phyloP scores from a whole-genome alignment of 306 rosid genomes.

The Citrullus mucosospermus region DNA sequence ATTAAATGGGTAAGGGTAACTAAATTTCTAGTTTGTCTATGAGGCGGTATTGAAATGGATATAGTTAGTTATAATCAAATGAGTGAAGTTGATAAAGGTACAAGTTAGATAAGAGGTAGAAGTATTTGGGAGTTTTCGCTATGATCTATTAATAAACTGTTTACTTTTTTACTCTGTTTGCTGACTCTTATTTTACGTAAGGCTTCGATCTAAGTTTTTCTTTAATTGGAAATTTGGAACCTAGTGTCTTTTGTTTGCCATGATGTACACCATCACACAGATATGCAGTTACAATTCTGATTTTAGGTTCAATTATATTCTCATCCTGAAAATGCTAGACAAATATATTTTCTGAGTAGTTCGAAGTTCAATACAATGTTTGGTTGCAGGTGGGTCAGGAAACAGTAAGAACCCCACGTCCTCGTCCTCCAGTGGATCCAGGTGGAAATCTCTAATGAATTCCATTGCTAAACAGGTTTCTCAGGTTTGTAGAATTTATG shows the following conservation, averaged over 20 bases:
- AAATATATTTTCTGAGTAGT: neutral
- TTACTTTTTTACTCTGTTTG: neutral
- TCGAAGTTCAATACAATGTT: neutral
- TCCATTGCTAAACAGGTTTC: conserved; percentile 83
- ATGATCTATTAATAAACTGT: neutral
- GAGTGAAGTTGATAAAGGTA: neutral
- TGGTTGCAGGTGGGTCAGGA: conserved; percentile 38
- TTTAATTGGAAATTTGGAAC: neutral
- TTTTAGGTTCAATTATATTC: neutral
- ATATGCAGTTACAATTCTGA: neutral
- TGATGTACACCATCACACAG: neutral
- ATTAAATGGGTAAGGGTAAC: neutral
- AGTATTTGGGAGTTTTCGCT: neutral
- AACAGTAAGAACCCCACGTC: conserved; percentile 24
- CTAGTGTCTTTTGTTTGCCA: neutral
- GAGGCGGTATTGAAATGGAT: neutral
- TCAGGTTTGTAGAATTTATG: conserved; percentile 41
- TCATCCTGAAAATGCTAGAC: neutral
- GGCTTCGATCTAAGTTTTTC: neutral
- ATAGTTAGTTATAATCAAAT: neutral
- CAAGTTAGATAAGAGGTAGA: neutral
- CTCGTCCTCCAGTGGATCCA: conserved; percentile 36
- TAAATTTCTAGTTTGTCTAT: neutral
- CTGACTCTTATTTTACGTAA: neutral
- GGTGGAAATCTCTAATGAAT: conserved; percentile 59